These are phyloP conservation scores for Rosa chinensis DNA, from an alignment of 306 rosid genomes.

Conservation along the genomic window DNA sequence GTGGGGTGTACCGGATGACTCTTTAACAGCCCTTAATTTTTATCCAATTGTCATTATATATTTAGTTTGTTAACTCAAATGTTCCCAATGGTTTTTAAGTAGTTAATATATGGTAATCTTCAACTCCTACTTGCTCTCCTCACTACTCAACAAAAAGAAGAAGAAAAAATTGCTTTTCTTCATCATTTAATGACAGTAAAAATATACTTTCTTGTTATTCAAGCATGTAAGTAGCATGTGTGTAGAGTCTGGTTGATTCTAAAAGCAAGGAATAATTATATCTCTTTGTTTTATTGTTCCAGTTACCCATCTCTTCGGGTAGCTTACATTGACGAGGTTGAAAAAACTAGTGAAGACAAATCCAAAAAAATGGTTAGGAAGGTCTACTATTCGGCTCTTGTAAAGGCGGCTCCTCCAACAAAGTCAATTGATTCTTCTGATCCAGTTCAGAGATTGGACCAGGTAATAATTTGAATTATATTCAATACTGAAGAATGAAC, in stretches of 20 bases:
- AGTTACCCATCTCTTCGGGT: constrained; percentile 95
- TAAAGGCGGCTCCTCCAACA: constrained; percentile 75
- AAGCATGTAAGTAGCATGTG: neutral
- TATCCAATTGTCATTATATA: neutral
- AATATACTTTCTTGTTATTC: neutral
- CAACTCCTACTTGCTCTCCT: constrained; percentile 2
- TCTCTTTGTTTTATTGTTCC: constrained; percentile 25
- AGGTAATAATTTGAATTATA: constrained; percentile 45
- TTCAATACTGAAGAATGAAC: neutral
- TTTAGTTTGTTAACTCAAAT: neutral
- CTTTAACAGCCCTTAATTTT: neutral
- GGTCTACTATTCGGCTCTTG: constrained; percentile 86
- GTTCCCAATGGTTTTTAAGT: neutral
- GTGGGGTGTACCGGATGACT: neutral
- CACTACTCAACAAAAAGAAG: neutral
- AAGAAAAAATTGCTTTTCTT: neutral
- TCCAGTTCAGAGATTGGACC: constrained; percentile 71
- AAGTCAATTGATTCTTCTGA: constrained; percentile 78
- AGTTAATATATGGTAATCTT: neutral
- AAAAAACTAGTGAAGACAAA: constrained; percentile 63
- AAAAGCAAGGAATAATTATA: constrained; percentile 19
- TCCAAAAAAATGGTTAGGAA: constrained; percentile 57
- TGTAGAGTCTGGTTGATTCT: constrained; percentile 12
- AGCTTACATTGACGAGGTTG: constrained; percentile 95
- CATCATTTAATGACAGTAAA: neutral